Percentiles rank a stretch among this genome's conserved stretches.
Conservation (phyloP, 2,329 filamentous ascomycete species). For the Monascus ruber region DNA sequence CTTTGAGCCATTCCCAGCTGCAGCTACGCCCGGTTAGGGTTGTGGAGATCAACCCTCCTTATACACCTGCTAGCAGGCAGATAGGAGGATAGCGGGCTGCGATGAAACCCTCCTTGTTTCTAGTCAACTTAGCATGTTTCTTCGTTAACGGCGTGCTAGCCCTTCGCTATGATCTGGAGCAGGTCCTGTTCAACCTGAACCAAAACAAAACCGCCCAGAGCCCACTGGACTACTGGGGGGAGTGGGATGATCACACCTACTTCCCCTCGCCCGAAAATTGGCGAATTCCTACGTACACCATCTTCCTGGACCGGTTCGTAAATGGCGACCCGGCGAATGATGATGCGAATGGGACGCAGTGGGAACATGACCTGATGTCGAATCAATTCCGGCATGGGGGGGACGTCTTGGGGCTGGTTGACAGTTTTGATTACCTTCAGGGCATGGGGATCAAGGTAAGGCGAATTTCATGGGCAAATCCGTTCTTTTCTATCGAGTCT, state of each 20-base stretch:
- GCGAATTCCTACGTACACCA: slow-evolving; percentile 51
- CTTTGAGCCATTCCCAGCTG: no score
- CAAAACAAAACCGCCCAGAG: slow-evolving; percentile 40
- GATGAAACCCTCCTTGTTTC: no score
- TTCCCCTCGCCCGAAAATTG: slow-evolving; percentile 44
- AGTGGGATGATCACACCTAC: slow-evolving; percentile 39
- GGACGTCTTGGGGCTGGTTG: slow-evolving; percentile 41
- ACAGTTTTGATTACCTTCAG: slow-evolving; percentile 48
- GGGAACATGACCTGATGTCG: slow-evolving; percentile 44
- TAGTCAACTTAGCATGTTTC: no score
- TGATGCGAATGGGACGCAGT: slow-evolving; percentile 45
- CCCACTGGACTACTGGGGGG: slow-evolving; percentile 44
- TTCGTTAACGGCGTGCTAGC: not conserved
- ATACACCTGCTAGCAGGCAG: no score
- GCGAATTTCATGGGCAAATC: not conserved
- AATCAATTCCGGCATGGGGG: slow-evolving; percentile 49
- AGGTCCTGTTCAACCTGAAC: slow-evolving; percentile 46
- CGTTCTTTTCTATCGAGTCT: not conserved
- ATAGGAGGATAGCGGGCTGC: no score
- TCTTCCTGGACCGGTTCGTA: slow-evolving; percentile 49
- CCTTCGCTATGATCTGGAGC: slow-evolving; percentile 31
- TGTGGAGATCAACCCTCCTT: no score
- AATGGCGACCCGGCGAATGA: slow-evolving; percentile 51
- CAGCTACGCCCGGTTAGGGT: no score
- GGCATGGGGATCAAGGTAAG: slow-evolving; percentile 46